Percentiles rank a stretch among this genome's conserved stretches.
These are phyloP conservation scores for Boletus bicolor DNA, from an alignment of 768 basidiomycete species.

Conservation along the genomic window DNA sequence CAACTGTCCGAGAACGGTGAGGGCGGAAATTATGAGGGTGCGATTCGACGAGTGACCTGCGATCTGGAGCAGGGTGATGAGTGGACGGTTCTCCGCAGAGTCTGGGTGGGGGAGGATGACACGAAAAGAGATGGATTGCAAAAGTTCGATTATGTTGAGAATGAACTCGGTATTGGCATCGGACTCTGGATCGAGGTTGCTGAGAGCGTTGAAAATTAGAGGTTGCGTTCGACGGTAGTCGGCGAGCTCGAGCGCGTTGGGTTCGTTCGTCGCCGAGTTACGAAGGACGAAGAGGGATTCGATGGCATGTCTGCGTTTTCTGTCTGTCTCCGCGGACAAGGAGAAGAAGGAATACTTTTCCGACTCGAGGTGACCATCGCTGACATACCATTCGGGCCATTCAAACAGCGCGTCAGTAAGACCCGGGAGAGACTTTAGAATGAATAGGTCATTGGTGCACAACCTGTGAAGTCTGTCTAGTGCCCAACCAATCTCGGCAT, in stretches of 20 bases:
- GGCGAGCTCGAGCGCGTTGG: constrained; percentile 61
- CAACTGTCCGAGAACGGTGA: constrained; percentile 58
- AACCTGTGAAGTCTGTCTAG: constrained; percentile 81
- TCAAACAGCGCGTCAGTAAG: constrained; percentile 81
- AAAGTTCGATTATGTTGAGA: constrained; percentile 66
- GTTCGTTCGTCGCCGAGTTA: constrained; percentile 73
- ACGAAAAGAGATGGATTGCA: constrained; percentile 56
- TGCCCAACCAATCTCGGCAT: constrained; percentile 84
- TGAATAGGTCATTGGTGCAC: constrained; percentile 76
- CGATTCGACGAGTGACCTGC: constrained; percentile 63
- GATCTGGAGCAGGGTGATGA: constrained; percentile 55
- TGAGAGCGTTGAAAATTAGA: constrained; percentile 63
- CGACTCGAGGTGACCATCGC: constrained; percentile 51
- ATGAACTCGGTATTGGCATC: constrained; percentile 74
- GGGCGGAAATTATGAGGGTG: constrained; percentile 65
- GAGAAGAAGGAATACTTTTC: constrained; percentile 54
- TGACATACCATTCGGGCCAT: constrained; percentile 84
- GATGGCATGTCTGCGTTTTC: constrained; percentile 70
- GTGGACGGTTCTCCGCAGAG: constrained; percentile 45
- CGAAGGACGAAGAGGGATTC: constrained; percentile 84
- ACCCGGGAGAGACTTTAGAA: constrained; percentile 69
- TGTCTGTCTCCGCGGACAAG: constrained; percentile 44
- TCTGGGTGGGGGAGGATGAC: constrained; percentile 37
- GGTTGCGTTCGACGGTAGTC: constrained; percentile 59
- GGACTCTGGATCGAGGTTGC: constrained; percentile 53